phyloP scores from a whole-genome alignment of 2,329 filamentous ascomycete species.

The Colletotrichum karsti region DNA sequence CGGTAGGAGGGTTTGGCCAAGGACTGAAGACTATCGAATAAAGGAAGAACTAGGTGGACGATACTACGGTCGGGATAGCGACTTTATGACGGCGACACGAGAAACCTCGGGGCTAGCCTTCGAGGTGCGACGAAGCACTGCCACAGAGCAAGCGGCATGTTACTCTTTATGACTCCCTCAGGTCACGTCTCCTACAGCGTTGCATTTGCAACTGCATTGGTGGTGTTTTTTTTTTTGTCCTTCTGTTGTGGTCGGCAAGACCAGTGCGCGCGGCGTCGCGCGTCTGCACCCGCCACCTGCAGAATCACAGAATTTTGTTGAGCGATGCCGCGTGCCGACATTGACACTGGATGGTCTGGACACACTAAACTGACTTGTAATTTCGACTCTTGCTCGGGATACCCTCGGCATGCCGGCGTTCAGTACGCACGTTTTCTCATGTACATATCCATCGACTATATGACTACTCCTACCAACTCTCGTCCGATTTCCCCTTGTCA shows the following conservation, averaged over 20 bases:
- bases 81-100: slow-evolving; percentile 26
- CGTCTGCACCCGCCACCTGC: not conserved
- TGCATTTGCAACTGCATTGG: slow-evolving; percentile 22
- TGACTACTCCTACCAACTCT: not conserved
- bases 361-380: slow-evolving; percentile 23
- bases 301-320: not conserved
- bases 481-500: not conserved
- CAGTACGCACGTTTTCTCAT: slow-evolving; percentile 16
- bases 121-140: slow-evolving; percentile 23
- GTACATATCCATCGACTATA: slow-evolving; percentile 26
- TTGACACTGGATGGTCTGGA: slow-evolving; percentile 17
- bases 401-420: slow-evolving; percentile 6
- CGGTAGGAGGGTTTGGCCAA: slow-evolving; percentile 1
- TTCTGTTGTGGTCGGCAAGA: not conserved
- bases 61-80: slow-evolving; percentile 5
- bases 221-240: not conserved
- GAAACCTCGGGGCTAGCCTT: slow-evolving; percentile 15
- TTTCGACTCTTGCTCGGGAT: slow-evolving; percentile 18
- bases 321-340: not conserved
- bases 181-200: slow-evolving; percentile 15
- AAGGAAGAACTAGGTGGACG: slow-evolving; percentile 4
- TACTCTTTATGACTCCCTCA: slow-evolving; percentile 22
- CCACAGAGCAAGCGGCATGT: slow-evolving; percentile 16
- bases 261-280: not conserved
- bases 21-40: not conserved